Evolutionary conservation across 73 alveolate species (phyloP).

Genomic region (Paramecium caudatum): DNA sequence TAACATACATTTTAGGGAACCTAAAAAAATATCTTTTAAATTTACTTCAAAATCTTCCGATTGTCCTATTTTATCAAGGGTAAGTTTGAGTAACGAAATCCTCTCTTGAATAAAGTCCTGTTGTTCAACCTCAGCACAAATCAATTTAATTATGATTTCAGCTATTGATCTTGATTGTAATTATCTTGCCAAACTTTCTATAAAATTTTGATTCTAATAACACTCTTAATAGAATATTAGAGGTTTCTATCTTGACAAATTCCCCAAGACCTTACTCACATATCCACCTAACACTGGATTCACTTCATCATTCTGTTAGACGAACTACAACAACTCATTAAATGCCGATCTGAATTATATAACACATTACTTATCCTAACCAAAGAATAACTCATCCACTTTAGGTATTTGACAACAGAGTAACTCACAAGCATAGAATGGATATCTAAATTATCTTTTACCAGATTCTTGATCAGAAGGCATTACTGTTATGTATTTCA

Average conservation of each 20-base stretch:
- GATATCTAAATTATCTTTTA: constrained; percentile 57
- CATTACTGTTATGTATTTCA: background rate
- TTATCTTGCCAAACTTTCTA: background rate
- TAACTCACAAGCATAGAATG: constrained; percentile 58
- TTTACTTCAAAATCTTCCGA: too few species aligned
- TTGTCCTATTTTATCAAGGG: too few species aligned
- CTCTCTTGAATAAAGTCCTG: too few species aligned
- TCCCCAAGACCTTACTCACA: constrained; percentile 31
- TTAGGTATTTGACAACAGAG: constrained; percentile 55
- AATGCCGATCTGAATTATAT: background rate
- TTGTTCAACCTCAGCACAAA: background rate
- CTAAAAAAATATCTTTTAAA: too few species aligned
- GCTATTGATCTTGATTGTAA: constrained; percentile 15
- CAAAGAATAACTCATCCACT: constrained; percentile 29
- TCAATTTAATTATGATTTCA: background rate
- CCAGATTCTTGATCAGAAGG: constrained; percentile 1
- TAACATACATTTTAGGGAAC: too few species aligned
- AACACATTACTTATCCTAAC: background rate
- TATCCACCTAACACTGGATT: constrained; percentile 65
- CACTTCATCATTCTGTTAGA: background rate
- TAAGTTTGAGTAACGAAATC: too few species aligned
- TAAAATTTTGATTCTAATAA: background rate
- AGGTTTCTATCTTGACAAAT: background rate
- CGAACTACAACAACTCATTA: background rate
- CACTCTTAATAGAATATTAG: background rate